phyloP scores from a whole-genome alignment of 208 protist species.

The Wallacemonas sp. region DNA sequence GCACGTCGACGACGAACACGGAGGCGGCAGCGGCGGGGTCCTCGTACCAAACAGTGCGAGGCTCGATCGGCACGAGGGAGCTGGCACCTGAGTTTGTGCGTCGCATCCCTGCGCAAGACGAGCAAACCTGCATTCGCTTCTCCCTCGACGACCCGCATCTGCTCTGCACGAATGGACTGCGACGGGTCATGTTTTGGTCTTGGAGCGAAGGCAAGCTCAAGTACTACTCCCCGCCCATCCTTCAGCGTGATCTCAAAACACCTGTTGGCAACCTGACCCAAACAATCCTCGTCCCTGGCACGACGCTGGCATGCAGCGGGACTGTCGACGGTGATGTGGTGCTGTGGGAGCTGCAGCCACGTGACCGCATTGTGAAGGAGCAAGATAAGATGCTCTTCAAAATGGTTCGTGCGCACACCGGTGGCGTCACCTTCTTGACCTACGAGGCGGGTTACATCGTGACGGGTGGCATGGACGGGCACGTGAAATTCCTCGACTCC shows the following conservation, averaged over 20 bases:
- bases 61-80: slow-evolving; percentile 17
- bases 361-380: slow-evolving; percentile 79
- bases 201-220: slow-evolving; percentile 75
- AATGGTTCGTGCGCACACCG: slow-evolving; percentile 88
- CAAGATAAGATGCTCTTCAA: slow-evolving; percentile 92
- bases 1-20: slow-evolving; percentile 23
- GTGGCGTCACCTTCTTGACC: slow-evolving; percentile 81
- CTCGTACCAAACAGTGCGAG: too few species aligned
- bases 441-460: slow-evolving; percentile 85
- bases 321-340: slow-evolving; percentile 93
- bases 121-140: slow-evolving; percentile 89
- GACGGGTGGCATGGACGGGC: slow-evolving; percentile 93
- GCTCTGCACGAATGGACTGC: slow-evolving; percentile 89
- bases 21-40: too few species aligned
- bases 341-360: slow-evolving; percentile 85
- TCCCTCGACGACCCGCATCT: slow-evolving; percentile 69
- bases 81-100: slow-evolving; percentile 62
- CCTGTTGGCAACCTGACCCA: slow-evolving; percentile 90
- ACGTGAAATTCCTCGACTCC: slow-evolving; percentile 94
- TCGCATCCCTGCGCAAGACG: slow-evolving; percentile 76
- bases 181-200: slow-evolving; percentile 92
- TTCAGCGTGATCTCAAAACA: slow-evolving; percentile 75
- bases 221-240: slow-evolving; percentile 90
- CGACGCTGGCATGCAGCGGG: slow-evolving; percentile 83
- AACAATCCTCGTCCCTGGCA: slow-evolving; percentile 86